These are phyloP conservation scores for Neoboletus brunneissimus DNA, from an alignment of 768 basidiomycete species.

Conservation along the genomic window DNA sequence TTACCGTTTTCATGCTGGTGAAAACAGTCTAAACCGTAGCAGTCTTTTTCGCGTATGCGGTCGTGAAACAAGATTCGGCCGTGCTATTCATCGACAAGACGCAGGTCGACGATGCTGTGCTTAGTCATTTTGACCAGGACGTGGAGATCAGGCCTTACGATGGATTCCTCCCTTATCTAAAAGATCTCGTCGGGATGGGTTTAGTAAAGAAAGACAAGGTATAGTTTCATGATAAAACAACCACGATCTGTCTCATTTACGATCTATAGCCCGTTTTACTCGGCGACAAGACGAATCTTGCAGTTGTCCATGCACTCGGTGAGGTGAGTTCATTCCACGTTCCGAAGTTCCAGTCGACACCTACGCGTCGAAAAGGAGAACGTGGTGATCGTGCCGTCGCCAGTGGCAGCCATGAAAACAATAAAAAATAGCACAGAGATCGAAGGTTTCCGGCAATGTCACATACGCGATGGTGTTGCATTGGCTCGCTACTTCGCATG, in stretches of 20 bases:
- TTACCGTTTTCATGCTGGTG: neutral
- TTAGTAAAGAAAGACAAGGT: slow-evolving; percentile 35
- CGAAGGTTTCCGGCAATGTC: slow-evolving; percentile 84
- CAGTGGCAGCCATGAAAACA: slow-evolving; percentile 74
- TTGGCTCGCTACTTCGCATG: slow-evolving; percentile 89
- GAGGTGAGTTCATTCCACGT: slow-evolving; percentile 39
- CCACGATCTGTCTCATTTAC: neutral
- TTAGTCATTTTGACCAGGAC: slow-evolving; percentile 48
- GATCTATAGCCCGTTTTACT: slow-evolving; percentile 65
- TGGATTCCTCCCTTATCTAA: slow-evolving; percentile 61
- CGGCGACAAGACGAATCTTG: slow-evolving; percentile 74
- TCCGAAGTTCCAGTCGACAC: neutral
- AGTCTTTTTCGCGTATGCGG: slow-evolving; percentile 93
- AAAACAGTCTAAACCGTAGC: neutral
- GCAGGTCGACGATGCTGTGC: slow-evolving; percentile 43
- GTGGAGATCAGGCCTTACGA: slow-evolving; percentile 73
- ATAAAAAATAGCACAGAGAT: slow-evolving; percentile 81
- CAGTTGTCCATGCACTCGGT: slow-evolving; percentile 78
- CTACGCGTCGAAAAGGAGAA: slow-evolving; percentile 44
- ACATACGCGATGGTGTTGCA: slow-evolving; percentile 88
- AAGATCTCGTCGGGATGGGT: slow-evolving; percentile 41
- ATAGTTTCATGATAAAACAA: slow-evolving; percentile 3
- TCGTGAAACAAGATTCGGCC: slow-evolving; percentile 58
- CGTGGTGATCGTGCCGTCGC: slow-evolving; percentile 61
- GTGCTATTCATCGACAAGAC: slow-evolving; percentile 65